These are phyloP conservation scores for Alternaria sp. DNA, from an alignment of 2,329 filamentous ascomycete genomes.

Conservation along the genomic window DNA sequence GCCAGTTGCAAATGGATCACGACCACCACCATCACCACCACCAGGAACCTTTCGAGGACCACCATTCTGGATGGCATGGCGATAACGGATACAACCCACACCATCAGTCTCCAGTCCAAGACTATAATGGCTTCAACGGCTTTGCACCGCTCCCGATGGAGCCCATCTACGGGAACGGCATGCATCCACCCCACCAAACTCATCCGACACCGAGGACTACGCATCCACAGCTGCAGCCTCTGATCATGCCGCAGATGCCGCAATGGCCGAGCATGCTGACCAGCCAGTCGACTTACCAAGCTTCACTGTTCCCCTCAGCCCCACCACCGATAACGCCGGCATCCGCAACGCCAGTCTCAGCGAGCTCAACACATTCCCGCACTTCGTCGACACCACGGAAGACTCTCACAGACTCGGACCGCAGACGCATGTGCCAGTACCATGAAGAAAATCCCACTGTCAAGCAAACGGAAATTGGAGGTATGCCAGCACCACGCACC, in stretches of 20 bases:
- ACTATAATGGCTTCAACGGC: slow-evolving; percentile 47
- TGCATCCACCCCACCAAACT: slow-evolving; percentile 47
- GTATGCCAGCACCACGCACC: slow-evolving; percentile 56
- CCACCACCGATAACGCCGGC: slow-evolving; percentile 47
- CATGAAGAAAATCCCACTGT: slow-evolving; percentile 87
- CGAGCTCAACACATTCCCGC: slow-evolving; percentile 47
- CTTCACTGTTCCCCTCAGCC: slow-evolving; percentile 46
- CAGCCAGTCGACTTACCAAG: slow-evolving; percentile 50
- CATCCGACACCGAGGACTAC: slow-evolving; percentile 41
- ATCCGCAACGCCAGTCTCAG: slow-evolving; percentile 49
- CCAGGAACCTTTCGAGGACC: slow-evolving; percentile 45
- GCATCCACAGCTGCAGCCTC: slow-evolving; percentile 49
- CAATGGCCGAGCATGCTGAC: slow-evolving; percentile 52
- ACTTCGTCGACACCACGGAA: slow-evolving; percentile 72
- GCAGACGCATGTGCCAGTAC: slow-evolving; percentile 91
- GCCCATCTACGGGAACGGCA: slow-evolving; percentile 45
- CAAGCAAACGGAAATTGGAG: slow-evolving; percentile 96
- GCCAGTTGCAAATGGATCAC: slow-evolving; percentile 52
- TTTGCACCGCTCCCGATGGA: slow-evolving; percentile 50
- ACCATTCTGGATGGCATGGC: slow-evolving; percentile 41
- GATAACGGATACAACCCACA: slow-evolving; percentile 39
- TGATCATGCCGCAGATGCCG: slow-evolving; percentile 49
- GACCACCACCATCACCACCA: slow-evolving; percentile 38
- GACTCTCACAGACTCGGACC: slow-evolving; percentile 89
- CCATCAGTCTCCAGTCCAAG: slow-evolving; percentile 50